Base-by-base conservation (phyloP, 1,284 basidiomycete genomes). In the Sporisorium reilianum region DNA sequence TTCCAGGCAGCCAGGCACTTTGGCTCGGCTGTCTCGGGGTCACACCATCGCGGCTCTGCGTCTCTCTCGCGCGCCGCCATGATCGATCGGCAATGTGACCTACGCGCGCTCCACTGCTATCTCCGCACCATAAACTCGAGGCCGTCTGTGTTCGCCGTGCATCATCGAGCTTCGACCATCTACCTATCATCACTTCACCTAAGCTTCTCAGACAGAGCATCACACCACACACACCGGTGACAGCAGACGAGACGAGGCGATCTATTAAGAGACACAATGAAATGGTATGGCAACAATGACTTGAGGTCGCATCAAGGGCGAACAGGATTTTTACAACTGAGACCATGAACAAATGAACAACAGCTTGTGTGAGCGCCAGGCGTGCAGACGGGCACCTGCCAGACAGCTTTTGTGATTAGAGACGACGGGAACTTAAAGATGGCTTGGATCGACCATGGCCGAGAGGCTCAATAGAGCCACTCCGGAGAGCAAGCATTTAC, bases 401-500 rank as follows among this genome's bases (percentile, higher is more conserved):
- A 38, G 36, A 38, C 36, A 18, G 36, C 36, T 38, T 38, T 38
- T n/a, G 2, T 18, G 36, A 38, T 38, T 38, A 38, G 36, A 18
- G 36, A 38, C 36, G 36, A 38, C 16, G 18, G n/a, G 36, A 38
- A 18, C 36, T 38, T 38, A 14, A 38, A 38, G 18, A 8, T n/a
- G 36, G 36, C 36, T 38, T 8, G 36, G 16, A 38, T 14, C 36
- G n/a, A 38, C 16, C 2, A 38, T 38, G 36, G 16, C n/a, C 8
- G 36, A 8, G 18, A n/a, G 18, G 36, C 16, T 38, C 14, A 4
- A 18, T 18, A n/a, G 1, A 18, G 36, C 5, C 34, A 14, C 3
- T 34, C 23, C 23, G 23, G 14, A 26, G 42, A 28, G 26, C 44
- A 8, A 28, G 26, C 42, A 22, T 48, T 66, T 77, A 80, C 78